These are phyloP conservation scores for Globisporangium spiculum DNA, from an alignment of 352 stramenopile species.

Conservation along the genomic window DNA sequence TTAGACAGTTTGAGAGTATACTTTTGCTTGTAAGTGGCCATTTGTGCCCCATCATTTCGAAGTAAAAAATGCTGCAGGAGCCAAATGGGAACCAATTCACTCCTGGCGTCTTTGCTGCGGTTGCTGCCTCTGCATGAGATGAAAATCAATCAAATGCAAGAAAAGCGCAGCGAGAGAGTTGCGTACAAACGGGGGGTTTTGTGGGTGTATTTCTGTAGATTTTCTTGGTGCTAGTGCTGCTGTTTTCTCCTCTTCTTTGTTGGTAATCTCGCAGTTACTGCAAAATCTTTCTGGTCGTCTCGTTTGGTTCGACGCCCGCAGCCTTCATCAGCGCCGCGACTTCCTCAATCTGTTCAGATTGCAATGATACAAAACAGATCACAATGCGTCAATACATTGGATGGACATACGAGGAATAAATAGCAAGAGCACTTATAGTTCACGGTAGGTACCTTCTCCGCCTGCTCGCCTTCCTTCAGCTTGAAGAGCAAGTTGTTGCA, in stretches of 20 bases:
- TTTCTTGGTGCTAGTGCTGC: background rate
- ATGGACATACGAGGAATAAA: slow-evolving; percentile 4
- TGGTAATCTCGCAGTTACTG: slow-evolving; percentile 32
- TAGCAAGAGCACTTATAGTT: background rate
- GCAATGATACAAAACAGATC: background rate
- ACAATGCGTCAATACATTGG: background rate
- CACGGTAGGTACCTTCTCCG: slow-evolving; percentile 46
- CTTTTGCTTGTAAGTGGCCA: too few relatives aligned
- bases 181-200: background rate
- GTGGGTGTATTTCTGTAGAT: slow-evolving; percentile 12
- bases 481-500: slow-evolving; percentile 87
- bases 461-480: slow-evolving; percentile 77
- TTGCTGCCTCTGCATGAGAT: background rate
- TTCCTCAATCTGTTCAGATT: slow-evolving; percentile 49
- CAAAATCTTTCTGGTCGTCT: slow-evolving; percentile 83
- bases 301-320: slow-evolving; percentile 72
- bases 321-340: slow-evolving; percentile 77
- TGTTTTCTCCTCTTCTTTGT: background rate
- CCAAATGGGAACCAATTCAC: background rate
- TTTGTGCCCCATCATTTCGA: background rate
- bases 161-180: background rate
- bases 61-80: background rate
- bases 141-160: background rate
- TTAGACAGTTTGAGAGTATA: too few relatives aligned
- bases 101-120: background rate